Base-by-base conservation (phyloP, 1,139 yeast species). In the Hyphopichia pseudoburtonii region DNA sequence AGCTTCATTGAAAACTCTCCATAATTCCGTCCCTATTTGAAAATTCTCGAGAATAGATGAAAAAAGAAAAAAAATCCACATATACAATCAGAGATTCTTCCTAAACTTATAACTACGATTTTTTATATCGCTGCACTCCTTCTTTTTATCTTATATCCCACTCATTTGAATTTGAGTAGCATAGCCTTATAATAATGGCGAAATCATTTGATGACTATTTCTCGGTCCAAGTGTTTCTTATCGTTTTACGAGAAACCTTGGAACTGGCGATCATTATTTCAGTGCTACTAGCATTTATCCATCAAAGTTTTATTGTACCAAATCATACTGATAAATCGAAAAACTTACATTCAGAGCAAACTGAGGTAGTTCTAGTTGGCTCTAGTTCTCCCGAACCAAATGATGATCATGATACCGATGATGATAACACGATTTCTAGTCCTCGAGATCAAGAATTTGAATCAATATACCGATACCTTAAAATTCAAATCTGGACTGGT, bases 241-340 rank as follows among this genome's bases (percentile, higher is more conserved):
- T 70, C 17, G 70, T 70, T n/a, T 54, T 70, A 17, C 52, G 76
- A 37, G 76, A 70, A 40, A 68, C 75, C 1, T 48, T 70, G 31
- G 76, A 70, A 44, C 68, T 66, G 57, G 76, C 75, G 4, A 69
- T 70, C 43, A 69, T 70, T 39, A 60, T 70, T 12, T 70, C 76
- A 8, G 76, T 70, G 12, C 56, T 70, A 23, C 57, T 70, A 18
- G 67, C 75, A 5, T 70, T 70, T 47, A 57, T 69, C 24, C 66
- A 64, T 37, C 70, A 65, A 39, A 64, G 62, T 32, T 64, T 66
- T 39, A 29, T 37, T 3, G 24, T 14, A 29, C 39, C 21, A 35
- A 19, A 33, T 3, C 27, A 34, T n/a, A n/a, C 18, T n/a, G 18
- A 16, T 11, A 21, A 24, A 14, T 17, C 14, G 25, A n/a, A 24